phyloP scores from a whole-genome alignment of 108 stramenopile species.

The Conticribra weissflogii region DNA sequence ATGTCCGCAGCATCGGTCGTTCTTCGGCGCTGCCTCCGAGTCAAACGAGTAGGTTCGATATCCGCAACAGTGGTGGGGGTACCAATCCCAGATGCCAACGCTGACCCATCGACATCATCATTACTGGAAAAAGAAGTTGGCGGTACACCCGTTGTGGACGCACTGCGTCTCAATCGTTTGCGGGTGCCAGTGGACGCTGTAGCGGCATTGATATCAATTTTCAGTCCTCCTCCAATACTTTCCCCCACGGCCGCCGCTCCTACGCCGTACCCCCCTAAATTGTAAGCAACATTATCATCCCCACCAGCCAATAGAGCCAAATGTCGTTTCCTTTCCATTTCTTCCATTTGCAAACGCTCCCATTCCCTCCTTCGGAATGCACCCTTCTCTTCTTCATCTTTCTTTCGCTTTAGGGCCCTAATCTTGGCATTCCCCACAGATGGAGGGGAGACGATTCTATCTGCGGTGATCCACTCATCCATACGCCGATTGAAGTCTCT shows the following conservation, averaged over 20 bases:
- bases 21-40: not conserved
- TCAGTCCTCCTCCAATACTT: not conserved
- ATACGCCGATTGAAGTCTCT: constrained; percentile 96
- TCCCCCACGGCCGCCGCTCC: constrained; percentile 1
- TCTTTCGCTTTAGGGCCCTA: constrained; percentile 65
- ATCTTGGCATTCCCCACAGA: constrained; percentile 85
- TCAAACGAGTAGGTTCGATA: not conserved
- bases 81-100: constrained; percentile 6
- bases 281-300: not conserved
- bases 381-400: constrained; percentile 44
- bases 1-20: not conserved
- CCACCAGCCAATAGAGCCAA: constrained; percentile 6
- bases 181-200: constrained; percentile 6
- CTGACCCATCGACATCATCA: not conserved
- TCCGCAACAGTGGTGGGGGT: not conserved
- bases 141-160: not conserved
- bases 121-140: not conserved
- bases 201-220: constrained; percentile 4
- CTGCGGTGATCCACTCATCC: constrained; percentile 96
- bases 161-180: constrained; percentile 10
- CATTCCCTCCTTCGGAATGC: constrained; percentile 23
- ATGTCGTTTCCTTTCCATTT: constrained; percentile 22
- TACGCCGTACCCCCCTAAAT: not conserved
- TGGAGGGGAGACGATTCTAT: constrained; percentile 80
- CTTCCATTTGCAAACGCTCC: constrained; percentile 47